Evolutionary conservation across 2,329 filamentous ascomycete genomes (phyloP).

Genomic region (Penicillium sp.): DNA sequence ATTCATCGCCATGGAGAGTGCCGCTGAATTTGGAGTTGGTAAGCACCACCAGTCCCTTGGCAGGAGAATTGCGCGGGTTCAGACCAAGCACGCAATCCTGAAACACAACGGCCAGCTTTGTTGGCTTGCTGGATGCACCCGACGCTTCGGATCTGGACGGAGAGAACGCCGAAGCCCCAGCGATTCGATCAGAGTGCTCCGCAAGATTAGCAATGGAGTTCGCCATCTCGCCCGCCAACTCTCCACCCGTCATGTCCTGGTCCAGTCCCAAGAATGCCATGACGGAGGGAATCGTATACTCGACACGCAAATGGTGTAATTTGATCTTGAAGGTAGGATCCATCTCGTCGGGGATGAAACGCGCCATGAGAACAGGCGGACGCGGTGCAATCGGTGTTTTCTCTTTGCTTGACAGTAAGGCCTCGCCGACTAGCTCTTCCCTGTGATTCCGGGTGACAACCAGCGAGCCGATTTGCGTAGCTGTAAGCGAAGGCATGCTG

Average conservation of each 20-base stretch:
- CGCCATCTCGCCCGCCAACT: constrained; percentile 76
- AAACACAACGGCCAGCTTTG: constrained; percentile 65
- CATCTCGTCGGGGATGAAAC: constrained; percentile 92
- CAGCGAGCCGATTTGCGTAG: constrained; percentile 72
- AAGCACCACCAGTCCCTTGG: constrained; percentile 79
- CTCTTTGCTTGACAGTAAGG: constrained; percentile 48
- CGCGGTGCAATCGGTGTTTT: constrained; percentile 23
- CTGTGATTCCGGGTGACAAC: constrained; percentile 67
- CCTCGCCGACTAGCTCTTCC: constrained; percentile 74
- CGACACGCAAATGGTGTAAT: constrained; percentile 80
- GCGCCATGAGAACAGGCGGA: constrained; percentile 76
- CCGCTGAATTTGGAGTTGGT: constrained; percentile 77
- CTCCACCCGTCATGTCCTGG: constrained; percentile 71
- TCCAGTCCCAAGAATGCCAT: constrained; percentile 77
- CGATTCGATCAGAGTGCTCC: constrained; percentile 47
- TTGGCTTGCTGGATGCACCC: constrained; percentile 57
- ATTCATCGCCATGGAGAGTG: constrained; percentile 67
- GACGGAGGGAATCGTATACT: constrained; percentile 85
- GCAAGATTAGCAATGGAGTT: constrained; percentile 80
- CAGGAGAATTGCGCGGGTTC: constrained; percentile 75
- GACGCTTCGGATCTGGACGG: constrained; percentile 26
- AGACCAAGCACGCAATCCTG: constrained; percentile 82
- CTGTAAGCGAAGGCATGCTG: constrained; percentile 79
- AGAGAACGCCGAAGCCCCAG: constrained; percentile 18
- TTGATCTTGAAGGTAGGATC: constrained; percentile 90